Base-by-base conservation (phyloP, 768 basidiomycete species). In the Lactifluus piperatus region DNA sequence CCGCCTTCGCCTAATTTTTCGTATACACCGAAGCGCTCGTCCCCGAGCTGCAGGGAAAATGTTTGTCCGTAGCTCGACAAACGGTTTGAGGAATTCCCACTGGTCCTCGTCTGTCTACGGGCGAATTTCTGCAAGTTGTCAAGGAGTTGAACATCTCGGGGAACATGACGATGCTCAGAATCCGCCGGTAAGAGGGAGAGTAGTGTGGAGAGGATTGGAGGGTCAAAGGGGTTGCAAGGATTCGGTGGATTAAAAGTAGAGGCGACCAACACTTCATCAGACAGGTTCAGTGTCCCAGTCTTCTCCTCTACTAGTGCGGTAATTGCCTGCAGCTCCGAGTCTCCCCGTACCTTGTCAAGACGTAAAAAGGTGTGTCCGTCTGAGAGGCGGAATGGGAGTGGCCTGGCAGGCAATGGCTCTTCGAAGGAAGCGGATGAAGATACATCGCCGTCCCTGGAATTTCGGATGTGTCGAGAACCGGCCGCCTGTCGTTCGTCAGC, bases 1-100 rank as follows among this genome's bases (percentile, higher is more conserved):
- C 94, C 92, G 5, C 97, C 97, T 73, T 99, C 97, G 18, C 97
- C 97, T 24, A 99, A 78, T 71, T 98, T 99, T 62, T 88, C 88
- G 3, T 78, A 74, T 4, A 97, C 82, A 54, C 79, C 80, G 67
- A 88, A 92, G 53, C 75, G 75, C 58, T 79, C 80, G 3, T 78
- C 85, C 46, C 77, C 77, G n/a, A 97, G 74, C 18, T 72, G 74
- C 43, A 98, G 69, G 22, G 79, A 66, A 69, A 87, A 78, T 24
- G 68, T 70, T 37, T 73, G 72, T 3, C 76, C 69, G 8, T 72
- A 67, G 27, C 70, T 70, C 11, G 62, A 61, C 74, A 63, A 5
- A 67, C 71, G 41, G 71, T 74, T 36, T 59, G 66, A 68, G 47
- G 70, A 44, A 44, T 20, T 70, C 3, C 68, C 69, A 56, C 69